Conservation (phyloP, 108 stramenopile genomes). For the Nannochloropsis salina region DNA sequence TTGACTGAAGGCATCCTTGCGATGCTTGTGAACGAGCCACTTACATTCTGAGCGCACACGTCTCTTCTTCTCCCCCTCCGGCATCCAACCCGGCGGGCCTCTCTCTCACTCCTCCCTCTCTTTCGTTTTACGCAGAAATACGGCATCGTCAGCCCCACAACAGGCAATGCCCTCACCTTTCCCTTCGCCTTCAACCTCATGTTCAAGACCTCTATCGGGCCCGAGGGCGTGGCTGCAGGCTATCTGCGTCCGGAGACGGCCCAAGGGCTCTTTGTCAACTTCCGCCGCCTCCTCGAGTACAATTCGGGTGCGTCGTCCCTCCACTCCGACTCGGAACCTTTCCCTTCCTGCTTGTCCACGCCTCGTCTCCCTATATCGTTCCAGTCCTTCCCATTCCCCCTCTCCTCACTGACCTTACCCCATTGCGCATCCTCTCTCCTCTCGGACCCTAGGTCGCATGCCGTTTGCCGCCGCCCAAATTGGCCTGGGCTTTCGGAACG, state of each 20-base stretch:
- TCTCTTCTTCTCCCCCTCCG: not conserved
- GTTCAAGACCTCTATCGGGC: slow-evolving; percentile 99
- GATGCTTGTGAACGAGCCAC: not conserved
- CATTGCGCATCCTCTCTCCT: not conserved
- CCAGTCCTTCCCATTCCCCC: not conserved
- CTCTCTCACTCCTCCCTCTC: not conserved
- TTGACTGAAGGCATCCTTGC: not conserved
- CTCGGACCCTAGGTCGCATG: slow-evolving; percentile 56
- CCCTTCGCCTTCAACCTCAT: slow-evolving; percentile 99
- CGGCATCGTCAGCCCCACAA: slow-evolving; percentile 68
- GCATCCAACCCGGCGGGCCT: not conserved
- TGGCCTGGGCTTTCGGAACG: slow-evolving; percentile 97
- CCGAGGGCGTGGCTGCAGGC: slow-evolving; percentile 89
- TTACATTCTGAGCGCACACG: not conserved
- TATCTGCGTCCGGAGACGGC: slow-evolving; percentile 99
- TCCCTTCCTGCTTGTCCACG: not conserved
- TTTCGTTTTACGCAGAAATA: slow-evolving; percentile 57
- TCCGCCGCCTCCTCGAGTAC: slow-evolving; percentile 87
- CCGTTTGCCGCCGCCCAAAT: slow-evolving; percentile 98
- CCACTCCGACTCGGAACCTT: not conserved
- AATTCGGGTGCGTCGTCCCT: slow-evolving; percentile 66
- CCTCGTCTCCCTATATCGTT: not conserved
- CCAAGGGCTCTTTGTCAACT: slow-evolving; percentile 91
- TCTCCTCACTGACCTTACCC: not conserved
- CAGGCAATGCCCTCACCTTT: slow-evolving; percentile 75